Base-by-base conservation (phyloP, 768 basidiomycete genomes). In the Piloderma croceum region DNA sequence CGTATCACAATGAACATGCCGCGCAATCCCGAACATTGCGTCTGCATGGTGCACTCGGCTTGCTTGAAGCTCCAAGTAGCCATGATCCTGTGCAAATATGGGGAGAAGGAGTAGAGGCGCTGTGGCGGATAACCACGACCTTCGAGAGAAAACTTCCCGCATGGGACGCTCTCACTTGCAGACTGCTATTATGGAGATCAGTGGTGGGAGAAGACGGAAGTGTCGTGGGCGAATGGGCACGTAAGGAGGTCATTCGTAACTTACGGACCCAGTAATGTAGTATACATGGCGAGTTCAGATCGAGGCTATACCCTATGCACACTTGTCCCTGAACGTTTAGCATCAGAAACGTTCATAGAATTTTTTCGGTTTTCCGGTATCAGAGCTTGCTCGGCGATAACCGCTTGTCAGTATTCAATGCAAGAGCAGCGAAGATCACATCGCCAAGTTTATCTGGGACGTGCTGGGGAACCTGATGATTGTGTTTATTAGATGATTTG, bases 121-220 rank as follows among this genome's bases (percentile, higher is more conserved):
- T 89, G 9, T 82, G 81, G 80, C 62, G 65, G 34, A 66, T 64
- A 1, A 53, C 68, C 15, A 79, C 80, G 77, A 45, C 51, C 1
- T 40, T 62, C 5, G 44, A 58, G 2, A 43, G 49, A n/a, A 62
- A 52, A 18, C 29, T 49, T 2, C 33, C 29, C 10, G 56, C 62
- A 11, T 83, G 82, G 81, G 70, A 69, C 42, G 56, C 57, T 13
- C 52, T 87, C 43, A 80, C 74, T 2, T 59, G 60, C 24, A 64
- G 80, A 42, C 36, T 84, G 45, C 52, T 87, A 25, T 39, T 79
- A 6, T 83, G 79, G 79, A 67, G 76, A 46, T 59, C 69, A 1
- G 43, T 74, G 7, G 61, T 57, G 3, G 75, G 74, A 3, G 53
- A 50, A 5, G 62, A 65, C 17, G 57, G 50, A 3, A 61, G 57